Conservation (phyloP, 805 yeast species). For the Starmerella bombicola region DNA sequence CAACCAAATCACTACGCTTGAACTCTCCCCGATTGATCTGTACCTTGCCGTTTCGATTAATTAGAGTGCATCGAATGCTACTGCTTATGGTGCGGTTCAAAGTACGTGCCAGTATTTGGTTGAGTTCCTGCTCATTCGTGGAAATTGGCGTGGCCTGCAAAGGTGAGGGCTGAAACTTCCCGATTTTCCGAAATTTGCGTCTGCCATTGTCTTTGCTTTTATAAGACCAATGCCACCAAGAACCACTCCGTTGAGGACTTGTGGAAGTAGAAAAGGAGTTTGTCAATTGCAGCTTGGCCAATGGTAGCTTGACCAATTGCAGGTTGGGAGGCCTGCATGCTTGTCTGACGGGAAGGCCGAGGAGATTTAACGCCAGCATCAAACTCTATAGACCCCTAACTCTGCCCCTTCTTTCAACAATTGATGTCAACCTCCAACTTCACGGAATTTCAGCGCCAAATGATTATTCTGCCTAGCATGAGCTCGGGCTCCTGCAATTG, state of each 20-base stretch:
- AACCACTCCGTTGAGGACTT: neutral
- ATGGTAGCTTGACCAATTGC: too few relatives aligned
- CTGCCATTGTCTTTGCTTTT: neutral
- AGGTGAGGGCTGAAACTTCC: neutral
- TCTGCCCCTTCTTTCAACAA: too few relatives aligned
- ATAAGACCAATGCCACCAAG: neutral
- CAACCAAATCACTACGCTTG: conserved; percentile 58
- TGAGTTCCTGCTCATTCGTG: conserved; percentile 18
- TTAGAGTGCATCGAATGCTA: conserved; percentile 66
- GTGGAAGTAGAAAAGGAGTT: neutral
- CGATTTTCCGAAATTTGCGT: neutral
- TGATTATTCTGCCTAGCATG: too few relatives aligned
- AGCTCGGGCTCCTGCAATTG: too few relatives aligned
- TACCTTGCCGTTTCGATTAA: conserved; percentile 58
- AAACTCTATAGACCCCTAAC: too few relatives aligned
- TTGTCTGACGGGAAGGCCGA: too few relatives aligned
- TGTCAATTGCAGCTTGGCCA: too few relatives aligned
- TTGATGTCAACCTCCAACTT: too few relatives aligned
- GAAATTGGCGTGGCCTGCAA: neutral
- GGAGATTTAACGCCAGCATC: too few relatives aligned
- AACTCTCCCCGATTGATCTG: conserved; percentile 58
- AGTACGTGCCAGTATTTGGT: conserved; percentile 21
- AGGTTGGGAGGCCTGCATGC: too few relatives aligned
- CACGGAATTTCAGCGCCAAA: too few relatives aligned
- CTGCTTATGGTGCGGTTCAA: conserved; percentile 21